A percentile compares a stretch with the other conserved stretches of the same genome.
Conservation (phyloP, 2,329 filamentous ascomycete species). For the Penicillium sclerotiorum region DNA sequence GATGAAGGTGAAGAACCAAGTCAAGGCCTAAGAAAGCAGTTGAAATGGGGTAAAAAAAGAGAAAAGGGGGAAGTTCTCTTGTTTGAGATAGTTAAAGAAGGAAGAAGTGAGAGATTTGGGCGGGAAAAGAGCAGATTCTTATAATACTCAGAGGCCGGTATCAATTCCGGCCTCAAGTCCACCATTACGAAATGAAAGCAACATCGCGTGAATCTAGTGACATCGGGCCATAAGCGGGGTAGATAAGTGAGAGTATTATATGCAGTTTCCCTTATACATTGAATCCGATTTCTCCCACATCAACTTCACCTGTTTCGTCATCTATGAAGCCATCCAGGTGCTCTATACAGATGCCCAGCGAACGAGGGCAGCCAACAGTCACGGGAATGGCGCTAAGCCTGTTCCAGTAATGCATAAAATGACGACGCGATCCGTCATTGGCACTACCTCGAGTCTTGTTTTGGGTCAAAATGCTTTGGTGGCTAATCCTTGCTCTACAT, state of each 20-base stretch:
- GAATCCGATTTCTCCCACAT: background rate
- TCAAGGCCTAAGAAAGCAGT: slow-evolving; percentile 15
- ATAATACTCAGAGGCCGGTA: slow-evolving; percentile 50
- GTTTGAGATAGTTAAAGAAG: slow-evolving; percentile 20
- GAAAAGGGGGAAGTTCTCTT: slow-evolving; percentile 6
- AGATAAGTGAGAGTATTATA: background rate
- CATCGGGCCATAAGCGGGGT: slow-evolving; percentile 15
- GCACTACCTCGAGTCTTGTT: no score
- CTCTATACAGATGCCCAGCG: slow-evolving; percentile 32
- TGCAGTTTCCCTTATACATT: no score
- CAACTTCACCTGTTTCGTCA: slow-evolving; percentile 10
- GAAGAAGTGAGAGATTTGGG: slow-evolving; percentile 22
- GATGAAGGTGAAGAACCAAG: slow-evolving; percentile 18
- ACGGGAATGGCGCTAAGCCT: slow-evolving; percentile 33
- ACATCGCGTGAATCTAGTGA: slow-evolving; percentile 30
- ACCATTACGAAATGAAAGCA: slow-evolving; percentile 42
- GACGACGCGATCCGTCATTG: background rate
- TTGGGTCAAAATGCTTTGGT: background rate
- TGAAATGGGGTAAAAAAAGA: slow-evolving; percentile 21
- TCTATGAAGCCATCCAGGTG: slow-evolving; percentile 17
- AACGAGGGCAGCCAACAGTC: slow-evolving; percentile 30
- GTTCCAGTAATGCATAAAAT: slow-evolving; percentile 15
- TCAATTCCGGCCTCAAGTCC: slow-evolving; percentile 48
- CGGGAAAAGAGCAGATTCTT: slow-evolving; percentile 41
- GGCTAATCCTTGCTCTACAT: background rate